These are phyloP conservation scores for Zoysia matrella DNA, from an alignment of 202 grass and related monocot genomes.

Conservation along the genomic window DNA sequence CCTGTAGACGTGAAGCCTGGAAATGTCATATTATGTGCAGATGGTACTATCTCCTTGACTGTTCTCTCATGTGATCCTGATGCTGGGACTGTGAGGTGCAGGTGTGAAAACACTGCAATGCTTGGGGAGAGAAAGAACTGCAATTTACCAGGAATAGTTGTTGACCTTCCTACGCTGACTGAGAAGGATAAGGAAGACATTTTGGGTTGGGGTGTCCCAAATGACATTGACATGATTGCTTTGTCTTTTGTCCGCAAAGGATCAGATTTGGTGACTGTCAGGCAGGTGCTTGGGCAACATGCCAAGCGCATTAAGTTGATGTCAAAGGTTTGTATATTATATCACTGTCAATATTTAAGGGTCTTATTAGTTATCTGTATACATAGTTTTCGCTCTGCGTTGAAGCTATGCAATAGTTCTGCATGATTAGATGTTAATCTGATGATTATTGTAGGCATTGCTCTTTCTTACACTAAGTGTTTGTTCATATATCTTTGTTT, in stretches of 20 bases:
- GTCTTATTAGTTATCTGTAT: background rate
- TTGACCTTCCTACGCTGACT: slow-evolving; percentile 86
- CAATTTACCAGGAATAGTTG: slow-evolving; percentile 91
- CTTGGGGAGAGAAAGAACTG: slow-evolving; percentile 95
- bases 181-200: slow-evolving; percentile 93
- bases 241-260: slow-evolving; percentile 91
- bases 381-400: background rate
- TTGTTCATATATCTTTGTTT: too few species aligned
- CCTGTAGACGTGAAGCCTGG: slow-evolving; percentile 84
- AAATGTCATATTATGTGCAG: slow-evolving; percentile 83
- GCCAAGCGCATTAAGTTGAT: slow-evolving; percentile 87
- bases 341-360: background rate
- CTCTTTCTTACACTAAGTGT: too few species aligned
- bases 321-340: slow-evolving; percentile 74
- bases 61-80: slow-evolving; percentile 79
- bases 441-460: too few species aligned
- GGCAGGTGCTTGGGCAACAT: slow-evolving; percentile 71
- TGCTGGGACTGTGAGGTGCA: slow-evolving; percentile 84
- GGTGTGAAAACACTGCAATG: slow-evolving; percentile 82
- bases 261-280: slow-evolving; percentile 85
- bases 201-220: slow-evolving; percentile 79
- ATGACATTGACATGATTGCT: slow-evolving; percentile 90
- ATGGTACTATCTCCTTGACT: slow-evolving; percentile 83
- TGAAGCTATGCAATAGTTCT: background rate
- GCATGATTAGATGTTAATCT: background rate